Evolutionary conservation across 2,329 filamentous ascomycete genomes (phyloP), one percentile per base, ranked within the genome.

Genomic region (Penicillium brasilianum): DNA sequence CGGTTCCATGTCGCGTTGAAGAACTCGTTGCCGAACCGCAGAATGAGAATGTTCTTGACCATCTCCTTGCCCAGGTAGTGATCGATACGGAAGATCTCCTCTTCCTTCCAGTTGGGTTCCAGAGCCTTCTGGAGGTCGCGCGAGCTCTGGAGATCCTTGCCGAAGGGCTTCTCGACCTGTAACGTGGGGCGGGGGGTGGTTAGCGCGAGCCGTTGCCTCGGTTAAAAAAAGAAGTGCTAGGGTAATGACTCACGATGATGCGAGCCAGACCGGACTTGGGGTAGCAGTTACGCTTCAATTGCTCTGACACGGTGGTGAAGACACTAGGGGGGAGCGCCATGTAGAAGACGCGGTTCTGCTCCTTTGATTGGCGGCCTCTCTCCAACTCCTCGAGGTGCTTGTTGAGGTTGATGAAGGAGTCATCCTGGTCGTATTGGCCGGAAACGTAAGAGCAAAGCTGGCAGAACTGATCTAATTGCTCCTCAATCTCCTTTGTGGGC

Each of bases 11-110:
- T 99, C 46, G 95, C 94, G 68, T 93, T 93, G 72, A 99, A 91
- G 86, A 99, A 99, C 70, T 96, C 93, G 84, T 99, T 99, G 72
- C 95, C 96, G 77, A 99, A 99, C 76, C 96, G 88, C 69, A 99
- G 87, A 71, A 99, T 97, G 69, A 99, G 86, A 70, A 99, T 96
- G 82, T 99, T 99, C 88, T 99, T 99, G 74, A 99, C 95, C 95
- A 99, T 99, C 82, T 99, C 95, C 86, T 99, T 99, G 73, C 96
- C 96, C 51, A 99, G 88, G 80, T 99, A 99, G 83, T 99, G 95
- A 79, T 99, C 95, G 74, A 99, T 99, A 76, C 95, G 93, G 88
- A 96, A 99, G 69, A 99, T 89, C 82, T 99, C 95, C 57, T 98
- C 94, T 81, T 99, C 96, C 75, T 91, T 95, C 96, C 95, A 99